phyloP scores from a whole-genome alignment of 305 asterid genomes.

The Andrographis paniculata region DNA sequence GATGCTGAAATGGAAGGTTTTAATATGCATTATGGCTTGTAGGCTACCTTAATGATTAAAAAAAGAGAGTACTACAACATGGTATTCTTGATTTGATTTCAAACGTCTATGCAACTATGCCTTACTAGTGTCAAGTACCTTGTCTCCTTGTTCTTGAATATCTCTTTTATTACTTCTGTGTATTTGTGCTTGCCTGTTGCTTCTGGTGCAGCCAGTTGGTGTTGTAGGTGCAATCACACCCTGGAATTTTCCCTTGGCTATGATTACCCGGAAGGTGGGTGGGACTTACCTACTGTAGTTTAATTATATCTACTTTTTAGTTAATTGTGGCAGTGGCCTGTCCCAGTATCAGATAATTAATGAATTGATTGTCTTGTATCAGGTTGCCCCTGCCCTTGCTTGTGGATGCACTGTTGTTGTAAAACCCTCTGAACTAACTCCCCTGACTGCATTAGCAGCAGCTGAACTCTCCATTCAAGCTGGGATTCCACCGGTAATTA shows the following conservation, averaged over 20 bases:
- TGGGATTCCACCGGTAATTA: constrained; percentile 89
- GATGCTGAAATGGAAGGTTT: constrained; percentile 3
- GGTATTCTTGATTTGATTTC: too few relatives aligned
- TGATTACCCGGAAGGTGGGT: constrained; percentile 90
- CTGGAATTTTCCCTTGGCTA: constrained; percentile 98
- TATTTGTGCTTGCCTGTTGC: constrained; percentile 3
- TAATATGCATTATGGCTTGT: not conserved
- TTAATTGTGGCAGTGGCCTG: constrained; percentile 3
- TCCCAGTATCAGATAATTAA: constrained; percentile 14
- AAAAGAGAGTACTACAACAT: too few relatives aligned
- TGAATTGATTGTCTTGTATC: constrained; percentile 20
- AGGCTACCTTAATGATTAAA: not conserved
- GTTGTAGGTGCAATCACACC: constrained; percentile 97
- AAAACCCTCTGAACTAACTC: constrained; percentile 92
- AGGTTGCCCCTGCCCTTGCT: constrained; percentile 99
- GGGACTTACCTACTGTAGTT: too few relatives aligned
- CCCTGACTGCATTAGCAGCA: constrained; percentile 95
- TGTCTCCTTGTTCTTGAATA: constrained; percentile 6
- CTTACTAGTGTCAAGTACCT: too few relatives aligned
- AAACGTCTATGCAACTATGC: too few relatives aligned
- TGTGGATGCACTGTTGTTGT: constrained; percentile 93
- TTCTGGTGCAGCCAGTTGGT: constrained; percentile 85
- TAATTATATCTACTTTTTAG: too few relatives aligned
- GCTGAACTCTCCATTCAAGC: constrained; percentile 95
- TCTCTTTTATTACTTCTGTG: not conserved